Evolutionary conservation across 345 rosid species (phyloP), one percentile per base, ranked within the genome.

Genomic region (Pistacia integerrima): DNA sequence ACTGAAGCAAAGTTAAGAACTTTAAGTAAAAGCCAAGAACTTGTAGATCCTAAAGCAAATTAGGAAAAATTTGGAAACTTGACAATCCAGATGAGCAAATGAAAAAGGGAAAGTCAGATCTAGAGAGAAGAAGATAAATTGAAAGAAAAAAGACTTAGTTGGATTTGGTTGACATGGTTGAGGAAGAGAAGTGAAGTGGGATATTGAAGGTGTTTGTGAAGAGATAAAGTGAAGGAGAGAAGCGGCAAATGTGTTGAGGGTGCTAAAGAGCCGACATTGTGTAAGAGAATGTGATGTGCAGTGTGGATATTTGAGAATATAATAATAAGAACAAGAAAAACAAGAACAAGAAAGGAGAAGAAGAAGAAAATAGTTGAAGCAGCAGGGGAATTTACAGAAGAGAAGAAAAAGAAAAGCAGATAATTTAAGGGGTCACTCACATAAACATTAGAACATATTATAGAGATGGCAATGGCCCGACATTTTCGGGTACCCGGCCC

Each of bases 91-190:
- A 60, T 61, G n/a, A 48, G 35, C 52, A 66, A 2, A 63, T 8
- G 13, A 63, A 4, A 63, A 49, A 62, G 64, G n/a, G 36, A 59
- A 57, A 51, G 67, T 65, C 85, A 86, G 88, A 87, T 82, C 87
- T 75, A 82, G 44, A 35, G 48, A 69, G 49, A 77, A 41, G 64
- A 75, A 62, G 64, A 44, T 52, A 51, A 57, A 44, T 16, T 36
- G 1, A 55, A 22, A 51, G 41, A 56, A n/a, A 48, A 22, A 16
- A 63, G 28, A 46, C 88, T 87, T 76, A 91, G 93, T 83, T 89
- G 86, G 90, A 77, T 86, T 89, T 89, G 63, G 92, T 54, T 77
- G 92, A 77, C 96, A 91, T 91, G 79, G 63, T 72, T 63, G 71
- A 33, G 78, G 72, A 28, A 35, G 36, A 46, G 71, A 51, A 54